phyloP scores from a whole-genome alignment of 805 yeast species.

The Yamadazyma endophytica region DNA sequence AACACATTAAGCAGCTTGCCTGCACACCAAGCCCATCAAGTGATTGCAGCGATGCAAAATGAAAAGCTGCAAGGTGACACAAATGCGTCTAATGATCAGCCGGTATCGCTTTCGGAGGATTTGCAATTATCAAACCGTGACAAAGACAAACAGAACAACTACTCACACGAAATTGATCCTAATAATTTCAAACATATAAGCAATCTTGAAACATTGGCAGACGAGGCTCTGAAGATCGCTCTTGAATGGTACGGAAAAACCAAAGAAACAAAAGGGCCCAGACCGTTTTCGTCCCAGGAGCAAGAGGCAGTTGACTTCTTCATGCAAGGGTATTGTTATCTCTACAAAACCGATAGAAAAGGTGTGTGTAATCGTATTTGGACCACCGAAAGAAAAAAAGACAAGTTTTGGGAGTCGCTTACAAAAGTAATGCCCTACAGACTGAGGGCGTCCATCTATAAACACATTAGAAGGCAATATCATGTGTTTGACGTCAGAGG shows the following conservation, averaged over 20 bases:
- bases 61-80: conserved; percentile 3
- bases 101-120: too few relatives aligned
- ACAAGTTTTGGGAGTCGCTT: conserved; percentile 83
- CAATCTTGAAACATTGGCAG: conserved; percentile 28
- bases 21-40: conserved; percentile 25
- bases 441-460: conserved; percentile 85
- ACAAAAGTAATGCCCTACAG: conserved; percentile 79
- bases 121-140: conserved; percentile 4
- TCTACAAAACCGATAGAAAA: conserved; percentile 57
- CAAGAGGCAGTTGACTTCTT: conserved; percentile 67
- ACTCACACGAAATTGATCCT: conserved; percentile 2
- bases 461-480: conserved; percentile 86
- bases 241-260: conserved; percentile 32
- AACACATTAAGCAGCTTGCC: conserved; percentile 7
- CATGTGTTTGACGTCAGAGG: conserved; percentile 87
- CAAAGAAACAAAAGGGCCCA: conserved; percentile 26
- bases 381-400: conserved; percentile 81
- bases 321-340: conserved; percentile 61
- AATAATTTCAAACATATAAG: conserved; percentile 22
- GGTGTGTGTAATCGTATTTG: conserved; percentile 83
- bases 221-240: conserved; percentile 32
- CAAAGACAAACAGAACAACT: neutral
- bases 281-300: conserved; percentile 61
- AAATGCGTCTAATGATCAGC: neutral
- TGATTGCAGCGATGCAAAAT: conserved; percentile 21